Evolutionary conservation across 345 rosid species (phyloP), one percentile per base, ranked within the genome.

Genomic region (Reutealis trisperma): DNA sequence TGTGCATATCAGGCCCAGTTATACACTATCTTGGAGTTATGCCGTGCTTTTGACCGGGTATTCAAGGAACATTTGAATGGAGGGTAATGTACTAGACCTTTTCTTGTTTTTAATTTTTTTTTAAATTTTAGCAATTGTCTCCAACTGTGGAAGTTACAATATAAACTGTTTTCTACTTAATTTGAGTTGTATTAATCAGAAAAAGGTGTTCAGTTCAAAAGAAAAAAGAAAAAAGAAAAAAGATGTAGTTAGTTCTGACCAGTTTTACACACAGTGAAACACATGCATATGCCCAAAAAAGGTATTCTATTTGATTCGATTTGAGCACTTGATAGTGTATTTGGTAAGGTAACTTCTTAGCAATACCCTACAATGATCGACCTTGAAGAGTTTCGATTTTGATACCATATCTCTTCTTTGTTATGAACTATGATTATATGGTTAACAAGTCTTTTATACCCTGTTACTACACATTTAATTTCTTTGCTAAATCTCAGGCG

Each of bases 11-110:
- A 94, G 98, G 97, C 97, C 73, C 96, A 91, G 78, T 79, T 94
- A 21, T 90, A 91, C 84, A 90, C 89, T 47, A 87, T 94, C 71
- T 76, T 94, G 84, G 97, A 90, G 83, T 81, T 94, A 45, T 92
- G 97, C 60, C 92, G 95, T 73, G 96, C 94, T 76, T 92, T 94
- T 63, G 98, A 94, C 81, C 85, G 84, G 74, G 85, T 92, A 83
- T 94, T 92, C 85, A 94, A 92, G 89, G 98, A 94, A 82, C 98
- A 94, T 81, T 66, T 94, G 78, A 94, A 92, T 86, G 98, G 98
- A 81, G 97, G 98, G 98, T 94, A 90, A 55, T 1, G 4, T 42
- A 24, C 11, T 22, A 47, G 67, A 8, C 21, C 5, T 22, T 7
- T 32, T 27, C 27, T 27, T 44, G 21, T 13, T 15, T 68, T 42